phyloP scores from a whole-genome alignment of 1,284 basidiomycete genomes.

The Athelia psychrophila region DNA sequence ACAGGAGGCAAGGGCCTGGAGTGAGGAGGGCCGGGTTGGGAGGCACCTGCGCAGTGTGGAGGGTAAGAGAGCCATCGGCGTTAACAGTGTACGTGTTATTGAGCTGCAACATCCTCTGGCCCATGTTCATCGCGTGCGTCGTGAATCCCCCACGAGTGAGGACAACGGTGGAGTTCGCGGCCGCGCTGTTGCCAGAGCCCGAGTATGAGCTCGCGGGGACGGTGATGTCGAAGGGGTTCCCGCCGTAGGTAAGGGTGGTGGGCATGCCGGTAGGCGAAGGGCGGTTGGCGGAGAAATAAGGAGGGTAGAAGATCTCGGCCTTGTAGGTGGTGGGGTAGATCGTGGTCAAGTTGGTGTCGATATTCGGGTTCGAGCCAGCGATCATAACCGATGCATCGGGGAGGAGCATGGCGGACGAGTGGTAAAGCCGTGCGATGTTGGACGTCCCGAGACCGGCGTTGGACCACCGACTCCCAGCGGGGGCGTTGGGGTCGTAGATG shows the following conservation, averaged over 20 bases:
- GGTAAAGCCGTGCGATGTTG: conserved; percentile 78
- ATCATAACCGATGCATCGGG: conserved; percentile 86
- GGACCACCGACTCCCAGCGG: conserved; percentile 71
- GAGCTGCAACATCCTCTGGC: conserved; percentile 74
- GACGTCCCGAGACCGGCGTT: conserved; percentile 61
- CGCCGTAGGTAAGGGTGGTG: conserved; percentile 78
- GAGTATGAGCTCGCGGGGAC: conserved; percentile 62
- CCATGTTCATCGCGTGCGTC: conserved; percentile 96
- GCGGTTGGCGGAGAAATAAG: conserved; percentile 77
- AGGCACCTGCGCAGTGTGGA: conserved; percentile 79
- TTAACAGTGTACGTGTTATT: conserved; percentile 84
- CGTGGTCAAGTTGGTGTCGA: conserved; percentile 72
- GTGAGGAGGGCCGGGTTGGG: conserved; percentile 84
- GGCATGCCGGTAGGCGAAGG: conserved; percentile 78
- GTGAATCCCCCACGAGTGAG: conserved; percentile 89
- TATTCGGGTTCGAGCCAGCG: conserved; percentile 92
- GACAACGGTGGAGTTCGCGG: conserved; percentile 76
- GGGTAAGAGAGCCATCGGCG: conserved; percentile 64
- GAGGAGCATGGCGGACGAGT: conserved; percentile 86
- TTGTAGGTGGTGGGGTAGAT: conserved; percentile 84
- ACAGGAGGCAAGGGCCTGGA: conserved; percentile 84
- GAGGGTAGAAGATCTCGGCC: conserved; percentile 86
- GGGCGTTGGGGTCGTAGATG: conserved; percentile 71
- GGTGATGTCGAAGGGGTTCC: conserved; percentile 67
- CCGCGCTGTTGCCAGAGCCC: conserved; percentile 66